Conservation (phyloP, 768 basidiomycete genomes). For the Mycena epipterygia region DNA sequence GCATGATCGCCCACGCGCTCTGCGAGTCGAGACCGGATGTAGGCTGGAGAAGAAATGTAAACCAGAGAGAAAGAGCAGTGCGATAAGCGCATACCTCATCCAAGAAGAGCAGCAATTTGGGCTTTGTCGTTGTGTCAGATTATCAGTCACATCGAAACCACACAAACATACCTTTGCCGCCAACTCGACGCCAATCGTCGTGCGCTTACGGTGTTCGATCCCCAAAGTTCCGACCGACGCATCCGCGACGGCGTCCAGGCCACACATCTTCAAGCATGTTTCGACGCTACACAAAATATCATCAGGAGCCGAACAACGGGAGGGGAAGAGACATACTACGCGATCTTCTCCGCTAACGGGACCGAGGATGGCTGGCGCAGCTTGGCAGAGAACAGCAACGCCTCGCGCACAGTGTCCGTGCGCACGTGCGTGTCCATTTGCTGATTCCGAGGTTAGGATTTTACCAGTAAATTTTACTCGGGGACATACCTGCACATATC, state of each 20-base stretch:
- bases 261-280: constrained; percentile 68
- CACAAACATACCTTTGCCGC: constrained; percentile 47
- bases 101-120: constrained; percentile 33
- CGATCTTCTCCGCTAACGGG: constrained; percentile 74
- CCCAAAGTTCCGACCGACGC: constrained; percentile 77
- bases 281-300: constrained; percentile 65
- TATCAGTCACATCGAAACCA: not conserved
- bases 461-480: too few relatives aligned
- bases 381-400: constrained; percentile 83
- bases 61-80: not conserved
- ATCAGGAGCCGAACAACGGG: constrained; percentile 35
- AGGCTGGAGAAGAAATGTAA: constrained; percentile 58
- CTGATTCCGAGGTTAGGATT: too few relatives aligned
- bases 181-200: constrained; percentile 67
- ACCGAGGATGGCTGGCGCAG: constrained; percentile 76
- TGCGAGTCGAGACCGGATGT: constrained; percentile 91
- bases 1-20: constrained; percentile 86
- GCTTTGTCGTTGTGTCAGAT: not conserved
- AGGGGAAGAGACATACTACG: constrained; percentile 63
- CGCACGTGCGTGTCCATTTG: constrained; percentile 88
- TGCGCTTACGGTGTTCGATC: constrained; percentile 82
- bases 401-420: constrained; percentile 84
- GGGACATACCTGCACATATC: constrained; percentile 93
- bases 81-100: constrained; percentile 34
- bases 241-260: constrained; percentile 74